Base-by-base conservation (phyloP, 2,329 filamentous ascomycete genomes). In the Kalaharituber pfeilii region DNA sequence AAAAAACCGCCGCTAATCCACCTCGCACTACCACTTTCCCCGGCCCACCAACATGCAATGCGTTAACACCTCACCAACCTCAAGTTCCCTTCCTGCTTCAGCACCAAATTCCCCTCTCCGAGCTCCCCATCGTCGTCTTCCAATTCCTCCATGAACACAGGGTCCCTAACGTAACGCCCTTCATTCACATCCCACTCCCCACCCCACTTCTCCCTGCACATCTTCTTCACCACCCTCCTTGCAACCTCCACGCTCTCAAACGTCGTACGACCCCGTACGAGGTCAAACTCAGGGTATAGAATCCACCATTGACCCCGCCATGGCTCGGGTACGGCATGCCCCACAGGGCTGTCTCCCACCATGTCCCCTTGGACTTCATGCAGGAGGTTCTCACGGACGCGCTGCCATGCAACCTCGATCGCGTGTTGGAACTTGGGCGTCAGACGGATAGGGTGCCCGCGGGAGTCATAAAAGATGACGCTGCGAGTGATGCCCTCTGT, bases 181-280 rank as follows among this genome's bases (percentile, higher is more conserved):
- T 47, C 42, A 11, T 2, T 47, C n/a, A 47, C 42, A 22, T 47
- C 42, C 42, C 42, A 47, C 22, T 47, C 42, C n/a, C 42, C 42
- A 4, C 42, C 42, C 42, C 42, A 47, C n/a, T 47, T 47, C 42
- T 47, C 42, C 24, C 24, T 5, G n/a, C 25, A 20, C 42, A 47
- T 47, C 42, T 47, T 47, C 24, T 6, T 47, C 5, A 47, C 22
- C 18, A 47, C 42, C 42, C 42, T 20, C 42, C 24, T 47, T 13
- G 42, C 42, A 47, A 47, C 22, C 15, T 47, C 42, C 5, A 47
- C 42, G 22, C 42, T 47, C 24, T 47, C 42, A 47, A 47, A 47
- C n/a, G 42, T 47, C n/a, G 18, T 22, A 15, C 42, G 15, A 6
- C 22, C 22, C 24, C 42, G 15, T 20, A 2, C 13, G 4, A 25